phyloP scores from a whole-genome alignment of 805 yeast genomes.

The Yamadazyma laniorum region DNA sequence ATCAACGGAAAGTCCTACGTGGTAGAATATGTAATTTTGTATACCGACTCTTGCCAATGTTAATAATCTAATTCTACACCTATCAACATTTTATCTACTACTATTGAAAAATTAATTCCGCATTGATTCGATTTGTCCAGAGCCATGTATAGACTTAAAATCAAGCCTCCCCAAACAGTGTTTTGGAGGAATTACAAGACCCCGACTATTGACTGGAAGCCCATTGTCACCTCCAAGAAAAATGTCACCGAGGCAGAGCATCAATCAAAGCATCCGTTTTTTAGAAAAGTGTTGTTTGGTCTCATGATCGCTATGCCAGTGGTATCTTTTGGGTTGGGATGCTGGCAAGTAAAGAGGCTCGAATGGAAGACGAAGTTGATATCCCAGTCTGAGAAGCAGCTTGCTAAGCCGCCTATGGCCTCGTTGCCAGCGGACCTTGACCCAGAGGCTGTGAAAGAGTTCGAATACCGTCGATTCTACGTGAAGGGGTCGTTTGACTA shows the following conservation, averaged over 20 bases:
- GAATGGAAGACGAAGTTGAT: constrained; percentile 86
- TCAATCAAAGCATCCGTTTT: constrained; percentile 34
- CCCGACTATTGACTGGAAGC: constrained; percentile 82
- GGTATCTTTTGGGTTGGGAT: constrained; percentile 78
- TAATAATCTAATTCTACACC: not conserved
- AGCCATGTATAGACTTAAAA: no score
- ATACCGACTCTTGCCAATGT: constrained; percentile 20
- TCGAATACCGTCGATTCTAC: constrained; percentile 80
- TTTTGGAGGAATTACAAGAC: constrained; percentile 45
- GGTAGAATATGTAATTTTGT: constrained; percentile 22
- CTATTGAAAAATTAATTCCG: no score
- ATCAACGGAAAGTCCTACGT: constrained; percentile 22
- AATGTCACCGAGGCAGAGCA: constrained; percentile 39
- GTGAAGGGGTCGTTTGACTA: constrained; percentile 79
- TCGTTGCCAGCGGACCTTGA: constrained; percentile 62
- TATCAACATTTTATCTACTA: no score
- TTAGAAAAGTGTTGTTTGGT: constrained; percentile 43
- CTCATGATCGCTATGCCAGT: constrained; percentile 75
- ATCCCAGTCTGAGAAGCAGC: constrained; percentile 76
- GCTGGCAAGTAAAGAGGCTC: constrained; percentile 88
- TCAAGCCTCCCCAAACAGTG: no score
- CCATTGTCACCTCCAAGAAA: constrained; percentile 51
- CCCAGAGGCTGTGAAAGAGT: constrained; percentile 64
- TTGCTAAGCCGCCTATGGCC: constrained; percentile 69
- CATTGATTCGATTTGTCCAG: no score